Evolutionary conservation across 805 yeast genomes (phyloP).

Genomic region (Tetrapisispora fleetii): DNA sequence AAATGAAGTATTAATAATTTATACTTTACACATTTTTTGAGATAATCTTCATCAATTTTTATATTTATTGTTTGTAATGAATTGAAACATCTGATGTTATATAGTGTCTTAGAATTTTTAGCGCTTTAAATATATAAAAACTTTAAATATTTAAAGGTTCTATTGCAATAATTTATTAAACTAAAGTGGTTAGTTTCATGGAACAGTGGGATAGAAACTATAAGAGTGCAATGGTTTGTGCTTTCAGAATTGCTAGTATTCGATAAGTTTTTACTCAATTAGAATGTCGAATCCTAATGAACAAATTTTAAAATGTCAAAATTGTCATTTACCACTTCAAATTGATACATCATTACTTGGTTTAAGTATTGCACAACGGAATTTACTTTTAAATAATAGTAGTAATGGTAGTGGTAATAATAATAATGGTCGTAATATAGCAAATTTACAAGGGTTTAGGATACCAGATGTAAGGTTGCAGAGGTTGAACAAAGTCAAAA

Average conservation of each 20-base stretch:
- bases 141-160: neutral
- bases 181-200: too few species aligned
- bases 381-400: constrained; percentile 28
- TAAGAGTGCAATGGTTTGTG: neutral
- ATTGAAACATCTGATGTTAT: too few species aligned
- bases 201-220: neutral
- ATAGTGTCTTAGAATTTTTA: too few species aligned
- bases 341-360: constrained; percentile 36
- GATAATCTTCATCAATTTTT: too few species aligned
- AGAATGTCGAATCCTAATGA: neutral
- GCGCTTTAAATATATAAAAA: neutral
- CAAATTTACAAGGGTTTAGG: constrained; percentile 1
- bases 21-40: too few species aligned
- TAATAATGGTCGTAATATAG: neutral
- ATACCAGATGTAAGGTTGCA: constrained; percentile 20
- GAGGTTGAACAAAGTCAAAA: constrained; percentile 11
- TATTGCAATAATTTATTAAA: too few species aligned
- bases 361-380: constrained; percentile 36
- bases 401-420: constrained; percentile 8
- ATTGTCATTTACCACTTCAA: constrained; percentile 36
- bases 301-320: constrained; percentile 30
- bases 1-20: too few species aligned
- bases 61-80: too few species aligned
- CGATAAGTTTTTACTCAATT: too few species aligned
- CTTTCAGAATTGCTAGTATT: neutral